Conservation (phyloP, 768 basidiomycete genomes). For the Thelephora aurantiotincta region DNA sequence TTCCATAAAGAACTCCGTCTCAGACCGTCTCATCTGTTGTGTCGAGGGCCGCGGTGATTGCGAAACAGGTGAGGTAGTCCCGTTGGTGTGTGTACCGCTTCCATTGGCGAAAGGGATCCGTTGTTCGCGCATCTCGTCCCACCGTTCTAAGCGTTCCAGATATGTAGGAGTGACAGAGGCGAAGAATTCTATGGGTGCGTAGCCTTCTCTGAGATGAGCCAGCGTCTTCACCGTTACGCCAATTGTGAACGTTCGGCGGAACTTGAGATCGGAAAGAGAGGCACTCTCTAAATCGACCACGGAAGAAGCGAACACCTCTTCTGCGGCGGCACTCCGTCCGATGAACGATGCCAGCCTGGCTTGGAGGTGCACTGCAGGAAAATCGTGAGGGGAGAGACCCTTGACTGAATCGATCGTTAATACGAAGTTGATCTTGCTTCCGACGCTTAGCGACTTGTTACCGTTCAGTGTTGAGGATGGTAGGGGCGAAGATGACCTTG, state of each 20-base stretch:
- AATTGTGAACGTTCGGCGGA: conserved; percentile 73
- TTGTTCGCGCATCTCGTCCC: conserved; percentile 88
- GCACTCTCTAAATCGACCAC: conserved; percentile 60
- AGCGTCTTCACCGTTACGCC: conserved; percentile 62
- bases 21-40: conserved; percentile 82
- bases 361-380: conserved; percentile 76
- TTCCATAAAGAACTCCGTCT: conserved; percentile 80
- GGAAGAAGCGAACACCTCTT: conserved; percentile 73
- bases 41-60: conserved; percentile 19
- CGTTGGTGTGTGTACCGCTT: conserved; percentile 15
- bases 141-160: conserved; percentile 77
- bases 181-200: conserved; percentile 85
- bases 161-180: conserved; percentile 72
- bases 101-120: conserved; percentile 22
- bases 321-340: conserved; percentile 50
- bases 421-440: conserved; percentile 75
- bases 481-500: conserved; percentile 62
- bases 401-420: conserved; percentile 78
- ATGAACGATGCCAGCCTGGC: conserved; percentile 79
- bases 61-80: conserved; percentile 12
- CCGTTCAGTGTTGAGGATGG: conserved; percentile 39
- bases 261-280: conserved; percentile 66
- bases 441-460: conserved; percentile 18
- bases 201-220: conserved; percentile 56
- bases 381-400: conserved; percentile 84